phyloP scores from a whole-genome alignment of 768 basidiomycete species.

The Auricularia sp. region DNA sequence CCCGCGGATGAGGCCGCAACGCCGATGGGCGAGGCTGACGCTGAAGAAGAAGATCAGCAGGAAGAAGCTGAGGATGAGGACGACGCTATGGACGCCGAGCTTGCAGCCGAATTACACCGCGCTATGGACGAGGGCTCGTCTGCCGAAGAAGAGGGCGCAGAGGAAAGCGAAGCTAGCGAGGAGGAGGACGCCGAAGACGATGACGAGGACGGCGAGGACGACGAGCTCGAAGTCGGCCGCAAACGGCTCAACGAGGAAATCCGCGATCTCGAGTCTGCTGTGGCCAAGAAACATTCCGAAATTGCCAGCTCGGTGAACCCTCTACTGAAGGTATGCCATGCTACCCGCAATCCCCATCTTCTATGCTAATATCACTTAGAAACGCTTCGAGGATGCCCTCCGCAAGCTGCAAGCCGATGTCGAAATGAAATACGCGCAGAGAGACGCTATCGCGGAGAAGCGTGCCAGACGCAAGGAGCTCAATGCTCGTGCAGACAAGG shows the following conservation, averaged over 20 bases:
- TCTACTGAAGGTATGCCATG: conserved; percentile 58
- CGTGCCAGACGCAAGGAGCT: conserved; percentile 39
- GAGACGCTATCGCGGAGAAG: conserved; percentile 71
- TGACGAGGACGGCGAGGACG: conserved; percentile 64
- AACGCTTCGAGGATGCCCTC: conserved; percentile 88
- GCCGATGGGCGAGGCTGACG: conserved; percentile 42
- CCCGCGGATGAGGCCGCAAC: conserved; percentile 53
- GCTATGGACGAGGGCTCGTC: conserved; percentile 50
- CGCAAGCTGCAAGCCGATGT: conserved; percentile 81
- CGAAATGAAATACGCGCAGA: conserved; percentile 72
- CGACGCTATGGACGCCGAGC: conserved; percentile 79
- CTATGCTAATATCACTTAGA: conserved; percentile 31
- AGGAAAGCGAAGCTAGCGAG: conserved; percentile 63
- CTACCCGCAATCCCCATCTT: too few relatives aligned
- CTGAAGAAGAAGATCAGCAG: conserved; percentile 48
- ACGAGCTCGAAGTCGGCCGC: conserved; percentile 58
- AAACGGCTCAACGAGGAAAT: conserved; percentile 84
- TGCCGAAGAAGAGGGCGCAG: conserved; percentile 52
- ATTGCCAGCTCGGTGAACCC: conserved; percentile 78
- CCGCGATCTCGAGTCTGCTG: conserved; percentile 77
- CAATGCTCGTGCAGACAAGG: conserved; percentile 26
- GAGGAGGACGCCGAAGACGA: conserved; percentile 40
- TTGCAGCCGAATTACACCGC: conserved; percentile 78
- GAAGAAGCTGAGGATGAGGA: conserved; percentile 44
- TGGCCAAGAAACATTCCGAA: conserved; percentile 75